Evolutionary conservation across 768 basidiomycete genomes (phyloP).

Genomic region (Lentinula aciculospora): DNA sequence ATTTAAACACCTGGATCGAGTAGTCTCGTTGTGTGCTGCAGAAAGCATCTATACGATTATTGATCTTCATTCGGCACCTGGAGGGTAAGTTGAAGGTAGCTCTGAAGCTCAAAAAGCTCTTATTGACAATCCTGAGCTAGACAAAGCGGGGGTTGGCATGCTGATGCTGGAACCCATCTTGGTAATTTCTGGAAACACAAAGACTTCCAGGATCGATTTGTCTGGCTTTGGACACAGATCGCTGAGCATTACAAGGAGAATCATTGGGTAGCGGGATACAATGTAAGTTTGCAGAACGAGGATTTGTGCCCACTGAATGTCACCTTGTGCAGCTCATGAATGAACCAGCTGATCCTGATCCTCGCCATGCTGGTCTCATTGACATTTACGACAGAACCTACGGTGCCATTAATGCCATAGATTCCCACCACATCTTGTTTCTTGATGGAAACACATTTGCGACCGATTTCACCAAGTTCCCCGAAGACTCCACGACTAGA

Average conservation of each 20-base stretch:
- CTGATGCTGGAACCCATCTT: constrained; percentile 41
- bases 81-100: constrained; percentile 39
- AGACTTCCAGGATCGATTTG: constrained; percentile 53
- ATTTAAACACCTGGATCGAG: constrained; percentile 55
- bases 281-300: constrained; percentile 16
- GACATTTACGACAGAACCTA: constrained; percentile 46
- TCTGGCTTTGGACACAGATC: constrained; percentile 53
- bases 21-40: constrained; percentile 48
- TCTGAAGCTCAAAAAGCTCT: constrained; percentile 32
- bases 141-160: constrained; percentile 54
- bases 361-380: constrained; percentile 37
- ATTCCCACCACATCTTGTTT: constrained; percentile 50
- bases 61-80: constrained; percentile 51
- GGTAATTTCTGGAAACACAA: constrained; percentile 53
- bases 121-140: constrained; percentile 15
- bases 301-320: background rate
- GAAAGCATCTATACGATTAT: constrained; percentile 54
- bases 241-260: constrained; percentile 51
- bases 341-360: constrained; percentile 47
- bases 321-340: constrained; percentile 31
- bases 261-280: constrained; percentile 62
- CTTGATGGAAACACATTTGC: constrained; percentile 61
- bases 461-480: constrained; percentile 45
- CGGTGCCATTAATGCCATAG: constrained; percentile 45
- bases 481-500: constrained; percentile 28